Conservation (phyloP, 768 basidiomycete genomes). For the Phanerodontia chrysosporium region DNA sequence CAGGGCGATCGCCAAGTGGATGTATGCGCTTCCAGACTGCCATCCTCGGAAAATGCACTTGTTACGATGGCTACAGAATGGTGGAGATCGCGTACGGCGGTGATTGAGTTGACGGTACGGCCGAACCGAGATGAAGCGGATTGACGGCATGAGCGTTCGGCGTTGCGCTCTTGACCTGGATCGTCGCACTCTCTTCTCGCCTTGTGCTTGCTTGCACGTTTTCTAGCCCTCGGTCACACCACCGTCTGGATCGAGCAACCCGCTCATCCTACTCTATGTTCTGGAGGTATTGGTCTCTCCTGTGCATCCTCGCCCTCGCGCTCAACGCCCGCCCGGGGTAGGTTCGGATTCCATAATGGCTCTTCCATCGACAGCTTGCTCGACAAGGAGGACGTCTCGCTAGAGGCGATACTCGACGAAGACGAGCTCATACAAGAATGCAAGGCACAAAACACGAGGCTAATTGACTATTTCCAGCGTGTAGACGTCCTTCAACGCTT, state of each 20-base stretch:
- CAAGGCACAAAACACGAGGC: slow-evolving; percentile 87
- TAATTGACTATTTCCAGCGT: slow-evolving; percentile 84
- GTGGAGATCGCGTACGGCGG: not conserved
- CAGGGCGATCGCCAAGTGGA: not conserved
- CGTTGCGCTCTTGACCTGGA: slow-evolving; percentile 9
- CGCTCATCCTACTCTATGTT: slow-evolving; percentile 32
- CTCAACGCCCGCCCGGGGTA: slow-evolving; percentile 27
- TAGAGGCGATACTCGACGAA: slow-evolving; percentile 91
- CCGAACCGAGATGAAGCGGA: slow-evolving; percentile 3
- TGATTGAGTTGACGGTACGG: slow-evolving; percentile 3
- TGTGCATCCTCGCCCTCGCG: not conserved
- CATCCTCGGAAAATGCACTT: not conserved
- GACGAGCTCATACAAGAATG: slow-evolving; percentile 93
- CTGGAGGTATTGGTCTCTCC: slow-evolving; percentile 38
- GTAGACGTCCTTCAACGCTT: slow-evolving; percentile 77
- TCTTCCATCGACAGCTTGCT: slow-evolving; percentile 87
- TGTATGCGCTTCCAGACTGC: not conserved
- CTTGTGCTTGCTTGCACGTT: not conserved
- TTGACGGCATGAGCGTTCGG: slow-evolving; percentile 1
- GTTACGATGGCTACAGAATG: not conserved
- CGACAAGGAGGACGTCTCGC: slow-evolving; percentile 83
- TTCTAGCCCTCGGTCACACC: not conserved
- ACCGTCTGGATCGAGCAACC: not conserved
- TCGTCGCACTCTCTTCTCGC: slow-evolving; percentile 12
- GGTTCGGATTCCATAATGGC: slow-evolving; percentile 89